Evolutionary conservation across 23 red algal species (phyloP).

Genomic region (Gracilaria domingensis): DNA sequence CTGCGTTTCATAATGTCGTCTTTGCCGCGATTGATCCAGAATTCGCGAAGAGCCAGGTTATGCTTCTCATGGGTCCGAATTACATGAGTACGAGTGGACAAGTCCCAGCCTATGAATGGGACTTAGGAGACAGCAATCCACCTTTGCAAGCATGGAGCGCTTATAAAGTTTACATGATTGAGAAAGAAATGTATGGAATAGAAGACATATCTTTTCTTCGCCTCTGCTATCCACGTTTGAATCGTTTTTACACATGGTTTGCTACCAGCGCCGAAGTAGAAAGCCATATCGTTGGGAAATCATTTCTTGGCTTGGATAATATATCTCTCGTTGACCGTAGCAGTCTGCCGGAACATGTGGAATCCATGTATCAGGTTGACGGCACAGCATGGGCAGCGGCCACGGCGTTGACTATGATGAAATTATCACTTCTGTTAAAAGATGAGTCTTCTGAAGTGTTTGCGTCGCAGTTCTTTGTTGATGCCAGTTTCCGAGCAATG

Average conservation of each 20-base stretch:
- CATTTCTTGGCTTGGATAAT: constrained; percentile 7
- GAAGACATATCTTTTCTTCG: not conserved
- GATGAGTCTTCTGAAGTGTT: not conserved
- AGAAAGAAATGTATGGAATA: constrained; percentile 10
- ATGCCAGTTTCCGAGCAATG: constrained; percentile 14
- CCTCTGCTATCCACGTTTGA: not conserved
- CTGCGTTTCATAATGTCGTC: not conserved
- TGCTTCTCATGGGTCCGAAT: constrained; percentile 7
- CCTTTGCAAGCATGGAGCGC: not conserved
- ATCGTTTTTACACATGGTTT: constrained; percentile 4
- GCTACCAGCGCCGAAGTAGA: not conserved
- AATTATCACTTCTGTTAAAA: not conserved
- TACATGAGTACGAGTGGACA: constrained; percentile 16
- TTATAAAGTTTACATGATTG: constrained; percentile 13
- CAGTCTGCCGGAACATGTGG: constrained; percentile 12
- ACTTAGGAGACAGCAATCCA: constrained; percentile 10
- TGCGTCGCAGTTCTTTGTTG: not conserved
- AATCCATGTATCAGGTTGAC: constrained; percentile 6
- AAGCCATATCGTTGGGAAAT: constrained; percentile 3
- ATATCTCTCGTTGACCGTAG: not conserved
- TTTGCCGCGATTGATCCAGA: constrained; percentile 1
- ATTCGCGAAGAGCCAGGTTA: not conserved
- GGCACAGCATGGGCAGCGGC: not conserved
- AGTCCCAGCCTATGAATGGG: constrained; percentile 1
- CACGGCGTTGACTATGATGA: constrained; percentile 1